Evolutionary conservation across 1,139 yeast species (phyloP), one percentile per base, ranked within the genome.

Genomic region (Kodamaea arcana): DNA sequence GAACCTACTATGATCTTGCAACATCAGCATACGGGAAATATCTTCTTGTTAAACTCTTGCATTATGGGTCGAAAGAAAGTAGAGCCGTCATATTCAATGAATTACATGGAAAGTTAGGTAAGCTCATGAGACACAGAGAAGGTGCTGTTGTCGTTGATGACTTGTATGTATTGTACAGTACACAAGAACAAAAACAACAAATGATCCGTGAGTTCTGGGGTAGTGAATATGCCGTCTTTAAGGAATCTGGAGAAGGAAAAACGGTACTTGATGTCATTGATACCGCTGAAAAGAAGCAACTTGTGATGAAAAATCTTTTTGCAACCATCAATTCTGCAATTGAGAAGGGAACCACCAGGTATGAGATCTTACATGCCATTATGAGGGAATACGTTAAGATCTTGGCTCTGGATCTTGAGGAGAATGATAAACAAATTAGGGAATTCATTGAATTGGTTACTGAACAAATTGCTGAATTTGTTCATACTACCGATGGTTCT

Each of bases 101-200:
- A 62, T 72, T 92, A 44, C 95, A 88, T 54, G 97, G 97, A 34
- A 83, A 83, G 51, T 76, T 87, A 50, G 73, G 97, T 58, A 90
- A 87, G 60, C 72, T 92, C 45, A 88, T 92, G 94, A 81, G 94
- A 70, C 97, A 92, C 62, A 83, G 83, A 64, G 97, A 92, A 70
- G 98, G 97, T 63, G 97, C 97, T n/a, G 88, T 92, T 53, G 97
- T 92, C 27, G 90, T 90, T 45, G 97, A 92, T 64, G 98, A 92
- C 69, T 73, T 88, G 50, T 92, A 72, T 57, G 86, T 88, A 20
- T 78, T 88, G 45, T 92, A 90, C 59, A 78, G 96, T 4, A 79
- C 88, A 20, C 75, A 83, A 29, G 86, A 81, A 43, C 97, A 92
- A 62, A 85, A 78, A 60, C 77, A 78, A 36, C 96, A 87, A 62